Percentiles rank a stretch among this genome's conserved stretches.
These are phyloP conservation scores for Angophora floribunda DNA, from an alignment of 345 rosid genomes.

Conservation along the genomic window DNA sequence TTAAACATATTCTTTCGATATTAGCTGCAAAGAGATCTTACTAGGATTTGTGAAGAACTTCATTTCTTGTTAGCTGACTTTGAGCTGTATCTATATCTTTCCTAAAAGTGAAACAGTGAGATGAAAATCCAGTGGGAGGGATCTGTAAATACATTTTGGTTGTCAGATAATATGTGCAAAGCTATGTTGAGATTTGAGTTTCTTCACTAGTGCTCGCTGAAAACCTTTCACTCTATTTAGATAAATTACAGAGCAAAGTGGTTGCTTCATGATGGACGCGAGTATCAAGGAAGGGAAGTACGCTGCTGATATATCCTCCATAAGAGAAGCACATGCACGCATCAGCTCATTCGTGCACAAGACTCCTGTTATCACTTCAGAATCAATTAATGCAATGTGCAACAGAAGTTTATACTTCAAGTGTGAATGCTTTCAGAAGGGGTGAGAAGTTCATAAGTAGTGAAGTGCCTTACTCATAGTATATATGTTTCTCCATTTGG, in stretches of 20 bases:
- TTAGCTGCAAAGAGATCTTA: neutral
- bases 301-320: conserved; percentile 74
- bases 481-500: neutral
- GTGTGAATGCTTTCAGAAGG: conserved; percentile 88
- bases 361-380: conserved; percentile 73
- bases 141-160: neutral
- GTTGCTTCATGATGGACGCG: conserved; percentile 29
- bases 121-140: neutral
- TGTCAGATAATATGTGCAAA: neutral
- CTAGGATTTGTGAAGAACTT: neutral
- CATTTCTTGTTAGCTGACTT: neutral
- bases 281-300: conserved; percentile 13
- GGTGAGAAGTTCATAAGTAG: conserved; percentile 28
- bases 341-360: conserved; percentile 48
- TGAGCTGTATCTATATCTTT: neutral
- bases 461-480: neutral
- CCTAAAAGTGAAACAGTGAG: neutral
- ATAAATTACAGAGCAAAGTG: neutral
- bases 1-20: neutral
- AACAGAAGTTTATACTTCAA: conserved; percentile 70
- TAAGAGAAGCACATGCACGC: conserved; percentile 58
- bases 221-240: neutral
- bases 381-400: conserved; percentile 44
- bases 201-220: neutral
- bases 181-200: neutral